phyloP scores from a whole-genome alignment of 139 green algal genomes.

The Closterium sp. region DNA sequence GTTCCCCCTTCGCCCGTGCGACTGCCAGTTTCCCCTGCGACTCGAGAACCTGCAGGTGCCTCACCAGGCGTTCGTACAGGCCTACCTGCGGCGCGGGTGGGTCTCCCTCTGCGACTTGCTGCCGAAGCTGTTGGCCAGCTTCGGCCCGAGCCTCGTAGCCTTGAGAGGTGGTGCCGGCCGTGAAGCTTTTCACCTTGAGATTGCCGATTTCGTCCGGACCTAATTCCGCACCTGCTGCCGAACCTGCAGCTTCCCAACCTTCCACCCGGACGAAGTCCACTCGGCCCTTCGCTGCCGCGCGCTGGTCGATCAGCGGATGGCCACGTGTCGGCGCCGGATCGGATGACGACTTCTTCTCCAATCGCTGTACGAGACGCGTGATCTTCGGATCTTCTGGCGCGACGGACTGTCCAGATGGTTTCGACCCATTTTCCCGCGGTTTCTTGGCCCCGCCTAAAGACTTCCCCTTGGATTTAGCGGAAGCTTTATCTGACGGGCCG shows the following conservation, averaged over 20 bases:
- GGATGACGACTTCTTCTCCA: not conserved
- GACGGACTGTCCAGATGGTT: not conserved
- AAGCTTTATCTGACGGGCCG: not conserved
- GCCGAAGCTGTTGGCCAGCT: not conserved
- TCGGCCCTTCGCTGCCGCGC: not conserved
- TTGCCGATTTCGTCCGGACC: slow-evolving; percentile 1
- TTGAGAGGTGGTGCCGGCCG: not conserved
- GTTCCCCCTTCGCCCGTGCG: not conserved
- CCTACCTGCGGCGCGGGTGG: not conserved
- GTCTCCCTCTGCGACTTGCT: not conserved
- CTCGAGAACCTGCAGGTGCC: not conserved
- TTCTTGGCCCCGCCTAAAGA: not conserved
- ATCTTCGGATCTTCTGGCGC: not conserved
- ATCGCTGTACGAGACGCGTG: not conserved
- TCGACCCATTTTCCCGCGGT: not conserved
- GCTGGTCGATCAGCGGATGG: not conserved
- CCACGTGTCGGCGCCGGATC: not conserved
- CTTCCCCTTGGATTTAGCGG: not conserved
- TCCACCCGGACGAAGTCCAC: not conserved
- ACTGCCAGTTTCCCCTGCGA: not conserved
- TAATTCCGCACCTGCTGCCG: not conserved
- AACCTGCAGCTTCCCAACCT: not conserved
- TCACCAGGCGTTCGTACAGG: not conserved
- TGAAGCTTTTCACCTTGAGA: not conserved
- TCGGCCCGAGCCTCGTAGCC: not conserved